Evolutionary conservation across 768 basidiomycete species (phyloP), one percentile per base, ranked within the genome.

Genomic region (Boletus edulis): DNA sequence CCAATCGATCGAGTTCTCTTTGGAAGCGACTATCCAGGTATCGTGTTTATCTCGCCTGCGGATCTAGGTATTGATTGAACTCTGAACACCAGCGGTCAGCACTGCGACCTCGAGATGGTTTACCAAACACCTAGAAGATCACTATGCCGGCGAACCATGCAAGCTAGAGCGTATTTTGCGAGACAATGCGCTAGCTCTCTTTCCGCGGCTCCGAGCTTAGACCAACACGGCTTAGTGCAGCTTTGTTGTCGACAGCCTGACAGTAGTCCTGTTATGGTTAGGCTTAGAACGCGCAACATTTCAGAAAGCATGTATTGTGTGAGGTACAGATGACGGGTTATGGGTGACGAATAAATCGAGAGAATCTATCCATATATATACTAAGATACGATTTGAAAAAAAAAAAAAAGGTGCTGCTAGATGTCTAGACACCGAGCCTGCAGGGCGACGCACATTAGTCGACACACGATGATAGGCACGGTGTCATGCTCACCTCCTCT

Each of bases 1-100:
- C 63, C 72, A 20, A 63, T 70, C 2, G 78, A 82, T 43, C 82
- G 69, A 35, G 68, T 91, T 50, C 70, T 90, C 24, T 89, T 86
- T 66, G 89, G 89, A 39, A 85, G 84, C 15, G 89, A 91, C 67
- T 87, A 87, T 63, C 89, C 89, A 51, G 89, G 89, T 87, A 66
- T 52, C 72, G 60, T 51, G 44, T 24, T 49, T 24, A 34, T 31
- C 17, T 35, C 29, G 14, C 46, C 9, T 40, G n/a, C 45, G 6
- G 18, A 31, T 46, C 44, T 12, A 45, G 40, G 31, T 45, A 42
- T 37, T 60, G 35, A 58, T 32, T 31, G 5, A 46, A 51, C 38
- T 12, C 29, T 37, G 46, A 18, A 34, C 37, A 44, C 27, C 49
- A 90, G 87, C 86, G 34, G 84, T 86, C 37, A 82, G 77, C 65